Evolutionary conservation across 306 rosid species (phyloP), one percentile per base, ranked within the genome.

Genomic region (Psophocarpus tetragonolobus): DNA sequence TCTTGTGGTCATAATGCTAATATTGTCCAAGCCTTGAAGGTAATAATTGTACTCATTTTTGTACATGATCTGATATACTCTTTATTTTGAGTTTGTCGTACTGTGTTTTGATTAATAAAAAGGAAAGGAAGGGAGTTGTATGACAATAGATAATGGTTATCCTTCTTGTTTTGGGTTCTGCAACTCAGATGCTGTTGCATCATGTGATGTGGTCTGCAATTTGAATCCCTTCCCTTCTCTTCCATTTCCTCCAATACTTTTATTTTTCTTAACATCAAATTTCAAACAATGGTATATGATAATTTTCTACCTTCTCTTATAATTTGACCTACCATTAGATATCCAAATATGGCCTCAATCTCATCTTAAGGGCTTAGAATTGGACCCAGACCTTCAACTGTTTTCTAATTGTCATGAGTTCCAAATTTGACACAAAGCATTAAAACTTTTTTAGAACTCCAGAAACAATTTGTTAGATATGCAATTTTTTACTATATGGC

Each of bases 1-100:
- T 72, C 88, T 71, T 77, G 79, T 79, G 71, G 67, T 81, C 53
- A 23, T 42, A 56, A 23, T 18, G 58, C 68, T 74, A 72, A 87
- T 65, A 72, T 80, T 48, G 60, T 39, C 70, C 80, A 71, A 66
- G 77, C 76, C 64, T 88, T 85, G 91, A 92, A 91, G 93, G 98
- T 92, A 83, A 15, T 51, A 9, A 3, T 8, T 48, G 26, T 67
- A 33, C 70, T 69, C 32, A 56, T 76, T 48, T 41, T 53, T 67
- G 67, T 77, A 21, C 32, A 39, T 56, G 26, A 68, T 15, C 17
- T 4, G 18, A 65, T 50, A 38, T 42, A 12, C 30, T 51, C 32
- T 66, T 66, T 53, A 66, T 66, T 51, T 73, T 23, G 23, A 68
- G 47, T 51, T 15, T 39, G 11, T 2, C 45, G 2, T 64, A 10